These are phyloP conservation scores for Datura wrightii DNA, from an alignment of 257 asterid species.

Conservation along the genomic window DNA sequence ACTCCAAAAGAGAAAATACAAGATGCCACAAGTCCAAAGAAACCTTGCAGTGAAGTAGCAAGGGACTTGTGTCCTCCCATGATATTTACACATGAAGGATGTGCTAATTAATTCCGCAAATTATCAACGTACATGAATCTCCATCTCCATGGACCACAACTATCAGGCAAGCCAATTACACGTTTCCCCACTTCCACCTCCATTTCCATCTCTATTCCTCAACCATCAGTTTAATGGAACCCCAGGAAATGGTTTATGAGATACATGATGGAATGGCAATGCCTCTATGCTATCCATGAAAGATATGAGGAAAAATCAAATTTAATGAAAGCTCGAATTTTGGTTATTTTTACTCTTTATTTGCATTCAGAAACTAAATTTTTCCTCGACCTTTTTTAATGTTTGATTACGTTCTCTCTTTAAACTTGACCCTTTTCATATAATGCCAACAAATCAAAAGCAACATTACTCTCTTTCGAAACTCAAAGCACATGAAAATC, in stretches of 20 bases:
- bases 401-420: neutral
- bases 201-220: slow-evolving; percentile 6
- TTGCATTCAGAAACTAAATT: neutral
- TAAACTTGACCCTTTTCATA: neutral
- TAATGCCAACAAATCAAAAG: neutral
- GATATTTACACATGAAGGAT: neutral
- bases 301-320: neutral
- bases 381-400: neutral
- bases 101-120: neutral
- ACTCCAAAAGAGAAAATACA: neutral
- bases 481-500: neutral
- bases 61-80: neutral
- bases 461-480: neutral
- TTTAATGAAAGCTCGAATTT: neutral
- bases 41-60: neutral
- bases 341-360: neutral
- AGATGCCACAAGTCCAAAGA: neutral
- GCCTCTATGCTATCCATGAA: neutral
- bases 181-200: neutral
- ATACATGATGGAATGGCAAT: neutral
- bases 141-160: neutral
- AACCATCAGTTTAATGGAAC: neutral
- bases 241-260: neutral
- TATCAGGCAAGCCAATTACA: neutral
- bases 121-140: slow-evolving; percentile 3